Conservation (phyloP, 257 asterid species). For the Rauvolfia tetraphylla region DNA sequence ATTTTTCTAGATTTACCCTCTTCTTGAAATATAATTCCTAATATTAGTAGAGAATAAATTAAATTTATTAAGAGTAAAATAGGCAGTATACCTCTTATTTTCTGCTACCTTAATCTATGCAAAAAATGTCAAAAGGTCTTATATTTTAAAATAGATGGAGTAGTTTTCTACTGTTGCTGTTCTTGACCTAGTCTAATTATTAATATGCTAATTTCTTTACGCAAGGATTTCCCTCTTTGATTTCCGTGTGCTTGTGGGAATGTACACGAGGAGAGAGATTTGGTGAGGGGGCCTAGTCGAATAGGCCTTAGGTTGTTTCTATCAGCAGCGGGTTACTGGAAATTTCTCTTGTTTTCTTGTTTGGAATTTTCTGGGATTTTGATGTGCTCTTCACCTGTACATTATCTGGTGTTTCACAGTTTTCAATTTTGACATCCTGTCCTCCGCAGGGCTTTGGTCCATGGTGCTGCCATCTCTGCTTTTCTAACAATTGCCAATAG, state of each 20-base stretch:
- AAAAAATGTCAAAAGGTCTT: too few species aligned
- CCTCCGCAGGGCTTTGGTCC: slow-evolving; percentile 63
- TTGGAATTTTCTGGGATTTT: background rate
- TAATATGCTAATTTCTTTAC: background rate
- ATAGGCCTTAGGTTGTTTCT: background rate
- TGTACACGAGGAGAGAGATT: background rate
- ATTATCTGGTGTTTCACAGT: background rate
- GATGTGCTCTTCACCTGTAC: background rate
- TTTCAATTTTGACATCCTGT: background rate
- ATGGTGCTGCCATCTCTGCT: slow-evolving; percentile 88
- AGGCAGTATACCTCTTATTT: too few species aligned
- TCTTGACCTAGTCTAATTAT: background rate
- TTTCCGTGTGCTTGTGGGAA: background rate
- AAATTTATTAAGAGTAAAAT: too few species aligned
- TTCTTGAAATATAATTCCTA: too few species aligned
- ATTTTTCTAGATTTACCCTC: too few species aligned
- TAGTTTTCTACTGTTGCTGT: background rate
- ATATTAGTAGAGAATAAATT: too few species aligned
- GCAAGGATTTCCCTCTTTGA: background rate
- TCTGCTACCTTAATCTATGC: too few species aligned
- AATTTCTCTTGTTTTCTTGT: background rate
- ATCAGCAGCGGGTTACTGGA: background rate
- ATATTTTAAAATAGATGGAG: too few species aligned
- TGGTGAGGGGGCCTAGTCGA: background rate
- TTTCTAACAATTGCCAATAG: slow-evolving; percentile 77